These are phyloP conservation scores for Ascocoryne sarcoides DNA, from an alignment of 2,329 filamentous ascomycete genomes.

Conservation along the genomic window DNA sequence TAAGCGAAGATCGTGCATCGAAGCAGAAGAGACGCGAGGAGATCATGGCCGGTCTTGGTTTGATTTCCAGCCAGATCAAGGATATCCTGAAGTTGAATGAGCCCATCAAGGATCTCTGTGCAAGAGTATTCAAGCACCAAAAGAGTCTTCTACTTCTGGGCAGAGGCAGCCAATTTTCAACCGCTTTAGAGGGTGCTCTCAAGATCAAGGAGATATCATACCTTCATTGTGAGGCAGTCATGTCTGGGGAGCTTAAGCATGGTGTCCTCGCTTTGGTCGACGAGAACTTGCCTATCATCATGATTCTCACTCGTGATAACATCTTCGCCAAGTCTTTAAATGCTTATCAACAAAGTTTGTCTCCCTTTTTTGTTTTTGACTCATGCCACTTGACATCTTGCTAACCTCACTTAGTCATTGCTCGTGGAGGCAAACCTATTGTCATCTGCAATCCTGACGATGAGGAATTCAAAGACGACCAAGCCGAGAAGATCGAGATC, in stretches of 20 bases:
- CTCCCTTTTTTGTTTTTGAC: background rate
- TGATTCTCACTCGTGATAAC: constrained; percentile 94
- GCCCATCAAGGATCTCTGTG: constrained; percentile 88
- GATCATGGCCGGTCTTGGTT: constrained; percentile 87
- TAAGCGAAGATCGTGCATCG: constrained; percentile 92
- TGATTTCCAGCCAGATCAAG: constrained; percentile 86
- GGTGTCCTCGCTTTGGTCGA: constrained; percentile 95
- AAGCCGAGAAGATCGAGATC: constrained; percentile 96
- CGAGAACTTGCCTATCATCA: constrained; percentile 97
- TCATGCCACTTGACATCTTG: constrained; percentile 8
- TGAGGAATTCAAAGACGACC: constrained; percentile 76
- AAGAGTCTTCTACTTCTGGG: constrained; percentile 91
- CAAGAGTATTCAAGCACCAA: constrained; percentile 90
- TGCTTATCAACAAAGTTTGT: constrained; percentile 89
- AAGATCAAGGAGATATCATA: constrained; percentile 99
- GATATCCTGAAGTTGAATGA: constrained; percentile 85
- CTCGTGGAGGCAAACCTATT: constrained; percentile 89
- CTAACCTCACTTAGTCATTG: constrained; percentile 60
- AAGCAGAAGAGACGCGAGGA: constrained; percentile 88
- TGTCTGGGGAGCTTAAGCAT: constrained; percentile 99
- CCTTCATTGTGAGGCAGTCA: constrained; percentile 98
- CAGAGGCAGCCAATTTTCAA: constrained; percentile 93
- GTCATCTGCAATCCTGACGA: constrained; percentile 95
- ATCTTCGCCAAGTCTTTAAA: constrained; percentile 99
- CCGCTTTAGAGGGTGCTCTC: constrained; percentile 89